phyloP scores from a whole-genome alignment of 1,284 basidiomycete species.

The Apiotrichum gracile region DNA sequence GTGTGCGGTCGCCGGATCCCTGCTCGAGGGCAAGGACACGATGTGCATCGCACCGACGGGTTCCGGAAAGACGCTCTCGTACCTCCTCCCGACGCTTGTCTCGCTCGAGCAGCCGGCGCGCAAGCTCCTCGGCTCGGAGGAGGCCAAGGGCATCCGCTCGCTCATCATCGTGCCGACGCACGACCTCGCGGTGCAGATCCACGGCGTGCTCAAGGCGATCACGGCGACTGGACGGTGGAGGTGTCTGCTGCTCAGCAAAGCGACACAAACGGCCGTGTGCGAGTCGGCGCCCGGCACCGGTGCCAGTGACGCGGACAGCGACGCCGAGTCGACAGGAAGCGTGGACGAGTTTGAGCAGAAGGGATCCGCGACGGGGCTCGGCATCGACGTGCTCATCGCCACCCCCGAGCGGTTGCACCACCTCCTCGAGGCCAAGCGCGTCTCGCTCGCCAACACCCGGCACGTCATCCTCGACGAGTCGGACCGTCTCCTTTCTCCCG shows the following conservation, averaged over 20 bases:
- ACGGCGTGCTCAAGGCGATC: slow-evolving; percentile 63
- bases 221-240: slow-evolving; percentile 78
- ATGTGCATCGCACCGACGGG: slow-evolving; percentile 91
- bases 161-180: slow-evolving; percentile 86
- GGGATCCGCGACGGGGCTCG: slow-evolving; percentile 13
- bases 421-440: slow-evolving; percentile 60
- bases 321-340: slow-evolving; percentile 6
- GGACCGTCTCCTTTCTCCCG: slow-evolving; percentile 79
- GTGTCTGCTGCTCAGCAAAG: slow-evolving; percentile 74
- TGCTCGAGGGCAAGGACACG: slow-evolving; percentile 63
- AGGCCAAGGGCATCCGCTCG: slow-evolving; percentile 64
- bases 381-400: slow-evolving; percentile 44
- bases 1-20: slow-evolving; percentile 34
- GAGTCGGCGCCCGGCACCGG: slow-evolving; percentile 32
- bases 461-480: slow-evolving; percentile 86
- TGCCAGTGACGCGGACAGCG: slow-evolving; percentile 8
- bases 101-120: slow-evolving; percentile 59
- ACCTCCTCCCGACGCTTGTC: slow-evolving; percentile 73
- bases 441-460: slow-evolving; percentile 68
- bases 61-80: slow-evolving; percentile 87
- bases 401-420: slow-evolving; percentile 47
- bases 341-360: slow-evolving; percentile 4
- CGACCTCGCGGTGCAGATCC: slow-evolving; percentile 94
- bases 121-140: slow-evolving; percentile 28
- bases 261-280: slow-evolving; percentile 51